phyloP scores from a whole-genome alignment of 805 yeast species.

The Yarrowia deformans region DNA sequence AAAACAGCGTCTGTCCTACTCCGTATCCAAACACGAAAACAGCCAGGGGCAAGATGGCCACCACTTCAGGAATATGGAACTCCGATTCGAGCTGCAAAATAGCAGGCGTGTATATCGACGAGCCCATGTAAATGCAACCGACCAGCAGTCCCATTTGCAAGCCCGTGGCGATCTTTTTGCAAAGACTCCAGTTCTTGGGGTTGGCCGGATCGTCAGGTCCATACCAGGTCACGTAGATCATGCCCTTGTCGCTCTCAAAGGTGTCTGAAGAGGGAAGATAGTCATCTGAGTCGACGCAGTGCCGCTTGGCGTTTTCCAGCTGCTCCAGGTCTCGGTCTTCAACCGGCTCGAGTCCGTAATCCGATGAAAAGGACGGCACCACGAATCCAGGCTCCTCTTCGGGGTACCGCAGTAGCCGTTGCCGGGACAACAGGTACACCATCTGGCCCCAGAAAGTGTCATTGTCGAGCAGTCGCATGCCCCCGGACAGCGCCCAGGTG shows the following conservation, averaged over 20 bases:
- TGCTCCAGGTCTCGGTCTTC: slow-evolving; percentile 22
- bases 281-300: slow-evolving; percentile 7
- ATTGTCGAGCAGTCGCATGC: slow-evolving; percentile 39
- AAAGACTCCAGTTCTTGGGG: slow-evolving; percentile 62
- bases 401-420: slow-evolving; percentile 12
- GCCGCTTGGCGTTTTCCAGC: slow-evolving; percentile 28
- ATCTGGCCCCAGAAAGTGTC: slow-evolving; percentile 39
- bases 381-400: slow-evolving; percentile 36
- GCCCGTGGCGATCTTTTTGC: slow-evolving; percentile 53
- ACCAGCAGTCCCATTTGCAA: slow-evolving; percentile 55
- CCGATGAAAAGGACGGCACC: not conserved
- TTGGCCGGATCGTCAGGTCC: slow-evolving; percentile 57
- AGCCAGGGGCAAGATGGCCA: slow-evolving; percentile 59
- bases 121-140: slow-evolving; percentile 60
- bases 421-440: slow-evolving; percentile 26
- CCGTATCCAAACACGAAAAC: slow-evolving; percentile 64
- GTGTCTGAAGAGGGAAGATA: slow-evolving; percentile 16
- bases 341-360: not conserved
- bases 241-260: slow-evolving; percentile 17
- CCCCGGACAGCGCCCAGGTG: not conserved
- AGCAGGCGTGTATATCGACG: slow-evolving; percentile 62
- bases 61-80: slow-evolving; percentile 53
- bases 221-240: slow-evolving; percentile 42
- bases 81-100: slow-evolving; percentile 55
- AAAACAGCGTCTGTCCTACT: slow-evolving; percentile 60